Percentiles rank a stretch among this genome's conserved stretches.
Conservation (phyloP, 805 yeast species). For the Ascoidea rubescens region DNA sequence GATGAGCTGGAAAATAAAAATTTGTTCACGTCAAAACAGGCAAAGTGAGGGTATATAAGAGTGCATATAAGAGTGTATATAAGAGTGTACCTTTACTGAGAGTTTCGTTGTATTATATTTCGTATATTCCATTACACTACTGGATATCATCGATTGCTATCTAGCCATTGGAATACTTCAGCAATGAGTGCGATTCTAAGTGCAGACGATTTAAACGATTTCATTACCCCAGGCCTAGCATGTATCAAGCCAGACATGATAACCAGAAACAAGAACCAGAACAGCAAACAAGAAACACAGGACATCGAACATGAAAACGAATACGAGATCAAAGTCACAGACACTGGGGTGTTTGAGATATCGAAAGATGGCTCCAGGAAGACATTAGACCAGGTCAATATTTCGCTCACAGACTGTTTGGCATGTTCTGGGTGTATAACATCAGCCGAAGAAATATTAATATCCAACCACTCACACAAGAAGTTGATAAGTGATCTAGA, state of each 20-base stretch:
- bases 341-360: constrained; percentile 54
- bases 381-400: constrained; percentile 64
- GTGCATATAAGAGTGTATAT: too few species aligned
- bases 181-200: constrained; percentile 78
- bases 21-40: too few species aligned
- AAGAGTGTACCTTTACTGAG: too few species aligned
- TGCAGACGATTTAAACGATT: constrained; percentile 86
- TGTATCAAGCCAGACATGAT: constrained; percentile 66
- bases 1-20: too few species aligned
- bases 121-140: too few species aligned
- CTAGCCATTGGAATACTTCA: too few species aligned
- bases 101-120: too few species aligned
- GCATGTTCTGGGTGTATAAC: constrained; percentile 98
- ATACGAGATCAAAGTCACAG: constrained; percentile 35
- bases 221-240: constrained; percentile 87
- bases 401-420: constrained; percentile 80
- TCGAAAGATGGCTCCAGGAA: constrained; percentile 39
- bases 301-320: constrained; percentile 7
- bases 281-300: too few species aligned
- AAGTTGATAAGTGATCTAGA: constrained; percentile 53
- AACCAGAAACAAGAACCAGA: constrained; percentile 2
- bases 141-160: too few species aligned
- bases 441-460: constrained; percentile 88
- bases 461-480: constrained; percentile 80
- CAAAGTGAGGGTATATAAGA: too few species aligned